Base-by-base conservation (phyloP, 352 stramenopile genomes). In the Globisporangium recalcitrans region DNA sequence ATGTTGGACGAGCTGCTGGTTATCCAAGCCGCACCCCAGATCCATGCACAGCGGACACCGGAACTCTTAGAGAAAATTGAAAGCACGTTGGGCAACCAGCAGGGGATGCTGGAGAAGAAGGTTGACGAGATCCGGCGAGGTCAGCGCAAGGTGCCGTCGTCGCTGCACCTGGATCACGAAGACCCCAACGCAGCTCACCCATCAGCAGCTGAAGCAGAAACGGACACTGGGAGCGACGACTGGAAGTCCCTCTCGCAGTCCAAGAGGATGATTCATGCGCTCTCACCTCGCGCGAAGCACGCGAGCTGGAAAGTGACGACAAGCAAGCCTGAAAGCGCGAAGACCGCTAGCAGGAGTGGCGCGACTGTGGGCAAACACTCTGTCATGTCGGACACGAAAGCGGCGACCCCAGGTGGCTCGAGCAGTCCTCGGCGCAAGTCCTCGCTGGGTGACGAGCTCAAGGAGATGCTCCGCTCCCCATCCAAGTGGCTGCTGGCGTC, bases 381-480 rank as follows among this genome's bases (percentile, higher is more conserved):
- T n/a, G 14, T 44, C 14, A 44, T 44, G 36, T 4, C n/a, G 2
- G 36, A 44, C n/a, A 44, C 14, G 36, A 44, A 44, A 44, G 36
- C 16, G 14, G 16, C 14, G 36, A 21, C 14, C 14, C 14, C 1
- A n/a, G 36, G 36, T 14, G 36, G 36, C 3, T 14, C 4, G 74
- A 73, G 63, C 57, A 75, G 19, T 68, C 71, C 1, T 68, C 87
- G 34, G 3, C 77, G 77, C 55, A 88, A 85, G 60, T 74, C 74
- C 5, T 85, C 78, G 2, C 62, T 90, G 21, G 77, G 78, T 31
- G 78, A 91, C 3, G 80, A 90, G 1, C 53, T 91, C n/a, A 85
- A 82, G 44, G 74, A 87, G 61, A 26, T 91, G 32, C 48, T 90
- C 21, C 65, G 69, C 29, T 85, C 79, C 1, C 79, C 82, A 6